Evolutionary conservation across 2,329 filamentous ascomycete genomes (phyloP).

Genomic region (Aspergillus eucalypticola): DNA sequence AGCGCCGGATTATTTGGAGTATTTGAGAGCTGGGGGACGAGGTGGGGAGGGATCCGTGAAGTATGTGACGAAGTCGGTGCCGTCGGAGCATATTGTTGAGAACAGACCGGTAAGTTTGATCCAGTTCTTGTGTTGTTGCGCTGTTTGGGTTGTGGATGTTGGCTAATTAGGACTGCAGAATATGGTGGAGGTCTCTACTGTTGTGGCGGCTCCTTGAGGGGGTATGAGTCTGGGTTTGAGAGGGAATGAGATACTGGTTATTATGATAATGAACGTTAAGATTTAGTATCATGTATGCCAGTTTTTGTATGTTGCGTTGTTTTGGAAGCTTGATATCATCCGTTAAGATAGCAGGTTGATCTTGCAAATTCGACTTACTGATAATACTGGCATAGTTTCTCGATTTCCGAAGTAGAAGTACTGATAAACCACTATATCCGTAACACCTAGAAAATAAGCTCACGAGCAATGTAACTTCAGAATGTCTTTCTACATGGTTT

Average conservation of each 20-base stretch:
- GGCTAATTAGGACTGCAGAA: conserved; percentile 10
- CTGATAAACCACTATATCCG: too few species aligned
- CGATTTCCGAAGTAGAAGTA: too few species aligned
- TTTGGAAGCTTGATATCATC: background rate
- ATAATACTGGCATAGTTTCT: too few species aligned
- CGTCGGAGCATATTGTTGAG: conserved; percentile 4
- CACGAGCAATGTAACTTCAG: background rate
- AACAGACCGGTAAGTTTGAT: conserved; percentile 15
- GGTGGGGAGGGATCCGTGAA: conserved; percentile 17
- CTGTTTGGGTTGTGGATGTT: background rate
- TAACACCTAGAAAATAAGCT: too few species aligned
- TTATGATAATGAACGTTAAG: background rate
- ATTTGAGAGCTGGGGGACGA: conserved; percentile 35
- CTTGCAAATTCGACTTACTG: too few species aligned
- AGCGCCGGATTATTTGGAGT: conserved; percentile 44
- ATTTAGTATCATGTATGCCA: background rate
- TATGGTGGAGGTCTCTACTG: conserved; percentile 24
- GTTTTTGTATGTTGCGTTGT: background rate
- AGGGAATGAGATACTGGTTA: background rate
- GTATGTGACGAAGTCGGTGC: conserved; percentile 27
- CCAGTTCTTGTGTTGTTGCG: background rate
- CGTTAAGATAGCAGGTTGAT: too few species aligned
- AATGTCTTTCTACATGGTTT: background rate
- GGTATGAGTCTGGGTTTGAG: background rate
- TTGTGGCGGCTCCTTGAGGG: conserved; percentile 7